Conservation (phyloP, 768 basidiomycete genomes). For the Crepidotus variabilis region DNA sequence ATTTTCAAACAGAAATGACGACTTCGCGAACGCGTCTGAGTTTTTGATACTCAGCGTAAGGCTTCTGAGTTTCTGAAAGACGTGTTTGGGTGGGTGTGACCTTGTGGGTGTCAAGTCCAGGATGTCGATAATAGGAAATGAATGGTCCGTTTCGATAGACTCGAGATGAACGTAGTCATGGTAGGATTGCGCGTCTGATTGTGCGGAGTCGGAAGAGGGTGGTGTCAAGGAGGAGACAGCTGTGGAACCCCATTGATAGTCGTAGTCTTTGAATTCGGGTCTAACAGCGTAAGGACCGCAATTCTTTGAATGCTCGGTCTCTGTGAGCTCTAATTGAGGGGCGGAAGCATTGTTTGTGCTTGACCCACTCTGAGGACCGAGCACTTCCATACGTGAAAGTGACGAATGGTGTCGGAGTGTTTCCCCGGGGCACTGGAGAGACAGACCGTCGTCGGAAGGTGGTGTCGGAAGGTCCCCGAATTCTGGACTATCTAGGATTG, state of each 20-base stretch:
- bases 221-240: neutral
- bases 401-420: neutral
- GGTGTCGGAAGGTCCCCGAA: neutral
- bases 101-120: slow-evolving; percentile 11
- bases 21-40: slow-evolving; percentile 9
- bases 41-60: slow-evolving; percentile 10
- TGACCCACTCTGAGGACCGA: neutral
- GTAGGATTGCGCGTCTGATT: neutral
- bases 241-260: neutral
- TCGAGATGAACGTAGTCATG: slow-evolving; percentile 11
- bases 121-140: slow-evolving; percentile 13
- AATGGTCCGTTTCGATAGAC: slow-evolving; percentile 16
- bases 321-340: neutral
- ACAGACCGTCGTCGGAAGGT: neutral
- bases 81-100: slow-evolving; percentile 6
- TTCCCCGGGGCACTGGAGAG: neutral
- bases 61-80: slow-evolving; percentile 11
- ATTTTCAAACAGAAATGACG: slow-evolving; percentile 9
- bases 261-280: neutral
- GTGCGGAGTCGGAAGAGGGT: slow-evolving; percentile 4
- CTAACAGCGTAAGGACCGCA: neutral
- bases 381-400: neutral
- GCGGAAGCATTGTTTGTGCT: neutral
- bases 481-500: slow-evolving; percentile 2
- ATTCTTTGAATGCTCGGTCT: neutral